Evolutionary conservation across 148 eudicot genomes (phyloP), one percentile per base, ranked within the genome.

Genomic region (Camellia japonica): DNA sequence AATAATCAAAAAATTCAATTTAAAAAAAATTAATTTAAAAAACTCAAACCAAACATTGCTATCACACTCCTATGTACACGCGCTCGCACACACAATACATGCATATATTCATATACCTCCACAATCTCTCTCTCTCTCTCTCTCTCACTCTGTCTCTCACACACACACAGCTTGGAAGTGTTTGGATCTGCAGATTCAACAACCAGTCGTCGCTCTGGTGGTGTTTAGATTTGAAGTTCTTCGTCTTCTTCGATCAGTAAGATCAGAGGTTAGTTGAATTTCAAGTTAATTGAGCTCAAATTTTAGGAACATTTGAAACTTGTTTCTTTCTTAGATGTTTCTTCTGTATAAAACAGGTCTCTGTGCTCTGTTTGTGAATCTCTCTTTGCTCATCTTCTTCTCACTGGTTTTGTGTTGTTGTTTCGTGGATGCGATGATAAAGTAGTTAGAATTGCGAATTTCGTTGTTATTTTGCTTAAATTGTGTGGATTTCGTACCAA

Each of bases 251-350:
- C 19, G 7, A 55, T 42, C 52, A 43, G 78, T 42, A n/a, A 78
- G 63, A 54, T 38, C 73, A 12, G 72, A 68, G 80, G 80, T 78
- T 54, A 56, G 30, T 19, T 51, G 62, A 51, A 51, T 77, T 52
- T 47, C 12, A 67, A 55, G 49, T 20, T 18, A 23, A 63, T 44
- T 46, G 20, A 43, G 9, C 7, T 4, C 16, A 20, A 20, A 7
- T 15, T 19, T 69, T 44, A 16, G 23, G 2, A 42, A 15, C 7
- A 16, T 44, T 2, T 68, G 12, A 16, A 30, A 30, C 38, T 30
- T 30, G 38, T 30, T 30, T 30, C 38, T 30, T 30, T 30, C 38
- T 30, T 30, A 30, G 38, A 1, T 30, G 49, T 5, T 68, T 15
- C 71, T 43, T 68, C 23, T 7, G 73, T 44, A 18, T 7, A 12